Evolutionary conservation across 441 rosid species (phyloP), one percentile per base, ranked within the genome.

Genomic region (Adansonia rubrostipa): DNA sequence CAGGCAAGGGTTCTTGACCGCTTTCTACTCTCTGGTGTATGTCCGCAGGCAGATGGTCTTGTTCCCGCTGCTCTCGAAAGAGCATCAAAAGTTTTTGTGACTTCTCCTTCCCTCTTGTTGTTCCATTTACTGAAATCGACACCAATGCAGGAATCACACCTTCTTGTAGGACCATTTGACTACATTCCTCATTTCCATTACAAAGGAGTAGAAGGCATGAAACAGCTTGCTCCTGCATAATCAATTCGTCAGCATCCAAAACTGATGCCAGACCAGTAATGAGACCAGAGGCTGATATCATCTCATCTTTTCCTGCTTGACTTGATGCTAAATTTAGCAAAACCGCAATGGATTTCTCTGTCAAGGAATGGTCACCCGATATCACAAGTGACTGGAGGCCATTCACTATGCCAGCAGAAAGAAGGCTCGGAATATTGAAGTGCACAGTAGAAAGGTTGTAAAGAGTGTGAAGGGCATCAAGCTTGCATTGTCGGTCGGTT

Each of bases 101-200:
- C 85, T 93, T 93, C 69, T 96, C 97, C 88, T 80, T 90, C 70
- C 95, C 98, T 81, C 98, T 83, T 0, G 86, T 53, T n/a, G 93
- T 93, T 9, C 99, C 99, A 10, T 95, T 95, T 20, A 95, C 97
- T 0, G 98, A 93, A 61, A 97, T 86, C 1, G 99, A 95, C 69
- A 97, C 99, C 76, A 97, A 76, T 2, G 97, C 92, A 9, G 99
- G 99, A 68, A 97, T 97, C 60, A 93, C 99, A 22, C 99, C 99
- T 89, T 97, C 99, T 81, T 92, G 99, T 67, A 97, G 82, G 40
- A 95, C 98, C 90, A 95, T 83, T 69, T 93, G 95, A 72, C 93
- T 83, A 82, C 99, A 95, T 47, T 87, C 86, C 61, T 93, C 98
- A 51, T 88, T 89, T 66, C 93, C 92, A 0, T 77, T 87, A 79